Base-by-base conservation (phyloP, 768 basidiomycete species). In the Mycena latifolia region DNA sequence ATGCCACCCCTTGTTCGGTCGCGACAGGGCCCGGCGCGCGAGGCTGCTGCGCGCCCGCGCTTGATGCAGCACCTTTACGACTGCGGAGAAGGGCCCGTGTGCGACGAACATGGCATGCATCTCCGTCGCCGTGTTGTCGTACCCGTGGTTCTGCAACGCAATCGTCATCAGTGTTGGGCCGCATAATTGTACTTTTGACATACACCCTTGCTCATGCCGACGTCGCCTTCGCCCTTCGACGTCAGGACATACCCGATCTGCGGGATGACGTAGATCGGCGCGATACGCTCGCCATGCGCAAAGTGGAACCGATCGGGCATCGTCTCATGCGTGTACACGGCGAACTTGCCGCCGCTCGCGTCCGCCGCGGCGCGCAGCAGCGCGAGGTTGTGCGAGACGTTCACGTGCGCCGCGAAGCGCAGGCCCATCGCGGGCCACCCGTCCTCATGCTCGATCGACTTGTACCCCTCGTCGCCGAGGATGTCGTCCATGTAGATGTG, bases 31-130 rank as follows among this genome's bases (percentile, higher is more conserved):
- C 61, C 61, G 45, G 57, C 48, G 29, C 48, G 54, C 46, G 69
- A 60, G 41, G 39, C 52, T 65, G 22, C 73, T 70, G 33, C 70
- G 74, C 47, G 51, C 69, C 29, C 70, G 75, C 45, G 53, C 69
- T 27, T 84, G 80, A 69, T 89, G 84, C 48, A 84, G 75, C 9
- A 83, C 78, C 76, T 94, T 95, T 56, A 88, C 83, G 46, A 87
- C 84, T 14, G 86, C 78, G 17, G 92, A 89, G 76, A 95, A 96
- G 0, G 96, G 96, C 1, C 96, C 96, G 73, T 95, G 94, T 12
- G 94, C 95, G 62, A 97, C 90, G 76, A 97, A 96, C 74, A 94
- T 90, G 2, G 95, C 95, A 55, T 89, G 88, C 96, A 97, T 97
- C 8, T 90, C 82, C 15, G 81, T 72, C 45, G 89, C 88, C 20